Evolutionary conservation across 768 basidiomycete genomes (phyloP), one percentile per base, ranked within the genome.

Genomic region (Russula dissimulans): DNA sequence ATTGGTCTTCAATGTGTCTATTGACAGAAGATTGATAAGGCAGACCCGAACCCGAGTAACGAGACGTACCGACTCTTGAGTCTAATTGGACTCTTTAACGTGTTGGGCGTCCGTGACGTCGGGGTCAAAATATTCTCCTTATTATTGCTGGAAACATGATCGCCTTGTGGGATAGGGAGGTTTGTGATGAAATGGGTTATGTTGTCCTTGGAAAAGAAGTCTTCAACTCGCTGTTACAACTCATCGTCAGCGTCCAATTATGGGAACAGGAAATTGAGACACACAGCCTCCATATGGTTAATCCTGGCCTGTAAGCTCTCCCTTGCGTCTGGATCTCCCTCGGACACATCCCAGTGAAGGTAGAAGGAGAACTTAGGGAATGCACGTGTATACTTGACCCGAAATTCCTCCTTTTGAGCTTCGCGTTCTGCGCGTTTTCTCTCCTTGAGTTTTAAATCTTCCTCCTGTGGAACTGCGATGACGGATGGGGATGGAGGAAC

Each of bases 161-260:
- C 73, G 31, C 59, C 72, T 61, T 51, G 71, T 56, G 44, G 67
- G 7, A 72, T 63, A 38, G 75, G 69, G 56, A 78, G 77, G 67
- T 87, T 80, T 55, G 88, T 89, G 69, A 95, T 85, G 63, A 97
- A 79, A 74, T 98, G 95, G 0, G 93, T 94, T 29, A 95, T 53
- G 32, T 56, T 83, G 50, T 83, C 79, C 50, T 79, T 84, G 34
- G 89, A 91, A 72, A 97, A 95, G 78, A 97, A 97, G 62, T 85
- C 81, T 52, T 95, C 91, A 57, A 92, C 81, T 57, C 77, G 78
- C 97, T 98, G 68, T 39, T 44, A 15, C n/a, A 58, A 60, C 47
- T 44, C 44, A 7, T 45, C 7, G 34, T 62, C 17, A 57, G 44
- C n/a, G 50, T 34, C 54, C 22, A 11, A 52, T 29, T 32, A 57